A percentile compares a stretch with the other conserved stretches of the same genome.
Evolutionary conservation across 176 grass and related monocot genomes (phyloP).

Genomic region (Paspalum notatum): DNA sequence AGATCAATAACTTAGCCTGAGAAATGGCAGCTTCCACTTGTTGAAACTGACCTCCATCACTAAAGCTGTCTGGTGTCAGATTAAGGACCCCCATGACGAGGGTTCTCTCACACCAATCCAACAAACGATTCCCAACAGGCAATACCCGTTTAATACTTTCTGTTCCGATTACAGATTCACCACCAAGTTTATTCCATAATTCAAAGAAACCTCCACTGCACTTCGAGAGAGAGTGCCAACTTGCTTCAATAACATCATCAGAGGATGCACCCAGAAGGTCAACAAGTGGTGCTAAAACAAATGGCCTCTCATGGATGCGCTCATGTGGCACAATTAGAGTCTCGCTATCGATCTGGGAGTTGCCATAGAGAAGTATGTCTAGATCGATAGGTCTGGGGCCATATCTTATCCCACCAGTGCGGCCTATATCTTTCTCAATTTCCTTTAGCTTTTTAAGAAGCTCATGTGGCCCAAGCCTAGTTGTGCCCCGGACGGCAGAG

Average conservation of each 20-base stretch:
- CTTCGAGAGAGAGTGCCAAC: conserved; percentile 75
- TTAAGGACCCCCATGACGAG: conserved; percentile 92
- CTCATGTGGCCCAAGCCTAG: conserved; percentile 75
- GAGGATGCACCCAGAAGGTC: conserved; percentile 66
- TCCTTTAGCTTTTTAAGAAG: conserved; percentile 73
- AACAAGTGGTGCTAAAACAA: conserved; percentile 85
- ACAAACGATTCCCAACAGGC: conserved; percentile 51
- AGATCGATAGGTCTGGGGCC: conserved; percentile 90
- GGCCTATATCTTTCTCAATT: conserved; percentile 79
- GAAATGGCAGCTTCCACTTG: conserved; percentile 60
- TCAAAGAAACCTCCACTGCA: conserved; percentile 68
- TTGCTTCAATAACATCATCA: conserved; percentile 51
- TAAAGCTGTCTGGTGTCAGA: conserved; percentile 92
- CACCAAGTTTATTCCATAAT: conserved; percentile 77
- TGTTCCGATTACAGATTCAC: conserved; percentile 74
- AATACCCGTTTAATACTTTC: conserved; percentile 80
- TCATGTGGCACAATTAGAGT: conserved; percentile 80
- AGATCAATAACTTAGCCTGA: conserved; percentile 70
- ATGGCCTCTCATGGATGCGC: conserved; percentile 83
- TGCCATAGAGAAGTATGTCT: conserved; percentile 90
- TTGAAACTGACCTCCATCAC: conserved; percentile 88
- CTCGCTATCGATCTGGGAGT: conserved; percentile 55
- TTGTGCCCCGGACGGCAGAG: conserved; percentile 79
- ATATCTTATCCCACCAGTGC: conserved; percentile 64
- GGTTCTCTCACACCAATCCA: conserved; percentile 79